These are phyloP conservation scores for Wickerhamiella allomyrinae DNA, from an alignment of 805 yeast genomes.

Conservation along the genomic window DNA sequence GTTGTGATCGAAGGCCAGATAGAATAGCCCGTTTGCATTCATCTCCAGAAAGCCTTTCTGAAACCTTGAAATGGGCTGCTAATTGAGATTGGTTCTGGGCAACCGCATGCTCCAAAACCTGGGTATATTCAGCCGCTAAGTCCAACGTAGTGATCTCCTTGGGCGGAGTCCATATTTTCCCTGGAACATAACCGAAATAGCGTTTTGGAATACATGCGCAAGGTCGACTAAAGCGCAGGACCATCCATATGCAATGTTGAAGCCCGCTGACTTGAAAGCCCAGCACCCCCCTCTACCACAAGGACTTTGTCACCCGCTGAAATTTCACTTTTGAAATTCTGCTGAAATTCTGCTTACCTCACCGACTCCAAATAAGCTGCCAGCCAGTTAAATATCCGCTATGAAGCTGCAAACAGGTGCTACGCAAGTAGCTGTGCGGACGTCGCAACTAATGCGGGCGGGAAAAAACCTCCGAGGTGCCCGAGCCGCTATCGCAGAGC, in stretches of 20 bases:
- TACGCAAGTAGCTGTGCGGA: slow-evolving; percentile 59
- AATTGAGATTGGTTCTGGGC: slow-evolving; percentile 1
- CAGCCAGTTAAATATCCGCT: too few relatives aligned
- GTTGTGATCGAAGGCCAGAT: neutral
- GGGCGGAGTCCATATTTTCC: slow-evolving; percentile 1
- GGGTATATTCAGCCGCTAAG: slow-evolving; percentile 10
- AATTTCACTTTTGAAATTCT: too few relatives aligned
- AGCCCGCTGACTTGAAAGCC: too few relatives aligned
- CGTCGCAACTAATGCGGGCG: slow-evolving; percentile 58
- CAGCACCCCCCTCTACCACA: too few relatives aligned
- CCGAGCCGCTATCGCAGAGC: slow-evolving; percentile 39
- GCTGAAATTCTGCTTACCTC: too few relatives aligned
- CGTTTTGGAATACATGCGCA: neutral
- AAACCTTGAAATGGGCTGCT: neutral
- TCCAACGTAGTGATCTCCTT: slow-evolving; percentile 2
- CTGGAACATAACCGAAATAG: neutral
- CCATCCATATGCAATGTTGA: too few relatives aligned
- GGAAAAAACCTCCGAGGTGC: slow-evolving; percentile 31
- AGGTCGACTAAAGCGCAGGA: too few relatives aligned
- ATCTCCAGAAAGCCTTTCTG: neutral
- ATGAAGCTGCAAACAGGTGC: slow-evolving; percentile 73
- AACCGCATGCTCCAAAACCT: slow-evolving; percentile 4
- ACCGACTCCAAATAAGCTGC: too few relatives aligned
- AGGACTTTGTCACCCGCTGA: too few relatives aligned
- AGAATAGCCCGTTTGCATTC: neutral